phyloP scores from a whole-genome alignment of 768 basidiomycete species.

The Leccinellum albellum region DNA sequence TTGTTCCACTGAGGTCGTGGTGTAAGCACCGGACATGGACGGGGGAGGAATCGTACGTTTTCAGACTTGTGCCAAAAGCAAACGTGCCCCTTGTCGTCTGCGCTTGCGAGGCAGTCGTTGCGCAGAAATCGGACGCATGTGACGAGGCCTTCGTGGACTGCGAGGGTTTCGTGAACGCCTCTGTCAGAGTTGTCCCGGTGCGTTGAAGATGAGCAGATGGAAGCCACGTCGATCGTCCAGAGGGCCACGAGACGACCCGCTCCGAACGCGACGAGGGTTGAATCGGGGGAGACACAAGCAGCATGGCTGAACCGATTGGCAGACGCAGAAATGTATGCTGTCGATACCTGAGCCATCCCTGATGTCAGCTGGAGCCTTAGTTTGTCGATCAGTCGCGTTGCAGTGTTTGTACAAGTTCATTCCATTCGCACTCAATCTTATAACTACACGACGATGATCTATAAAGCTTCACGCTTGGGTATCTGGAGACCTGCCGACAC shows the following conservation, averaged over 20 bases:
- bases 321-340: slow-evolving; percentile 45
- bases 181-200: no score
- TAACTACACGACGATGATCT: not conserved
- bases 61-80: slow-evolving; percentile 53
- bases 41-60: slow-evolving; percentile 14
- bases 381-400: slow-evolving; percentile 10
- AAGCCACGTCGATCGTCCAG: slow-evolving; percentile 50
- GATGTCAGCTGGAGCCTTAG: not conserved
- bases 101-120: slow-evolving; percentile 54
- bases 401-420: not conserved
- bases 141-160: slow-evolving; percentile 69
- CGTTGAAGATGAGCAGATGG: slow-evolving; percentile 2
- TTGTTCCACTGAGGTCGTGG: slow-evolving; percentile 52
- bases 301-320: slow-evolving; percentile 44
- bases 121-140: slow-evolving; percentile 72
- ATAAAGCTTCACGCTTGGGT: slow-evolving; percentile 1
- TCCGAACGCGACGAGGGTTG: slow-evolving; percentile 51
- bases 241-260: slow-evolving; percentile 53
- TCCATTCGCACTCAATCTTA: not conserved
- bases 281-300: slow-evolving; percentile 32
- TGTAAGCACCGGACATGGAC: slow-evolving; percentile 6
- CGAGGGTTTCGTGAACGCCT: slow-evolving; percentile 66
- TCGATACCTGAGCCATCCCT: slow-evolving; percentile 17
- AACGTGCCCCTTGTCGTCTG: slow-evolving; percentile 72
- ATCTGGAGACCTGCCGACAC: slow-evolving; percentile 24